Percentiles rank a stretch among this genome's conserved stretches.
phyloP scores from a whole-genome alignment of 2,329 filamentous ascomycete species.

The Hymenoscyphus salicellus region DNA sequence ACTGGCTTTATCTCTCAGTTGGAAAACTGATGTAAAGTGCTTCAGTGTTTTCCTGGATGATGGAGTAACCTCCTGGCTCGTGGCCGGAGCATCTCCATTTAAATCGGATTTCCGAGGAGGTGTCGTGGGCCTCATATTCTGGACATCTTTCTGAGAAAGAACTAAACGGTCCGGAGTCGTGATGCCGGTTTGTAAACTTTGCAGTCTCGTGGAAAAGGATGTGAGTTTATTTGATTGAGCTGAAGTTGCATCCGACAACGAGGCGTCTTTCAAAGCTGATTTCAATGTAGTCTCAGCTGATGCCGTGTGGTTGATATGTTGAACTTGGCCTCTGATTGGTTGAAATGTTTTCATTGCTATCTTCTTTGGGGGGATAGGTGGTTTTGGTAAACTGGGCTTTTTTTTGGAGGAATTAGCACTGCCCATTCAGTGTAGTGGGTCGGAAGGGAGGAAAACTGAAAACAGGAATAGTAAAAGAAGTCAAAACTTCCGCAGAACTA shows the following conservation, averaged over 20 bases:
- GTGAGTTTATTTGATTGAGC: not conserved
- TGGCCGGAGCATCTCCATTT: not conserved
- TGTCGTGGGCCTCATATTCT: not conserved
- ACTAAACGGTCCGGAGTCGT: not conserved
- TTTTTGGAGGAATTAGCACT: not conserved
- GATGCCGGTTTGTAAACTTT: not conserved
- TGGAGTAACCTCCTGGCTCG: constrained; percentile 9
- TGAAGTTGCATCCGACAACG: not conserved
- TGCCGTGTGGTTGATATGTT: constrained; percentile 1
- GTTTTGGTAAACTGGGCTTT: not conserved
- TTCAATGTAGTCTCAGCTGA: not conserved
- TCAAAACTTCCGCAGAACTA: no score
- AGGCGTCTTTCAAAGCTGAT: not conserved
- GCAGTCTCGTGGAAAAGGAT: not conserved
- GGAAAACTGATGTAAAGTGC: constrained; percentile 7
- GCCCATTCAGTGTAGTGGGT: not conserved
- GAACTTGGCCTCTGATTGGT: constrained; percentile 3
- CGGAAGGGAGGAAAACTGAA: no score
- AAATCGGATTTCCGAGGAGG: not conserved
- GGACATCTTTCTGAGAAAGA: constrained; percentile 6
- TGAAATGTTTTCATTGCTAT: not conserved
- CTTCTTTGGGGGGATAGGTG: not conserved
- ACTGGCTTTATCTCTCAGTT: constrained; percentile 7
- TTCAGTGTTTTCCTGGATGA: constrained; percentile 15
- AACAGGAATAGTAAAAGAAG: no score